Percentiles rank a stretch among this genome's conserved stretches.
Evolutionary conservation across 352 stramenopile genomes (phyloP).

Genomic region (Salisapilia sapeloensis): DNA sequence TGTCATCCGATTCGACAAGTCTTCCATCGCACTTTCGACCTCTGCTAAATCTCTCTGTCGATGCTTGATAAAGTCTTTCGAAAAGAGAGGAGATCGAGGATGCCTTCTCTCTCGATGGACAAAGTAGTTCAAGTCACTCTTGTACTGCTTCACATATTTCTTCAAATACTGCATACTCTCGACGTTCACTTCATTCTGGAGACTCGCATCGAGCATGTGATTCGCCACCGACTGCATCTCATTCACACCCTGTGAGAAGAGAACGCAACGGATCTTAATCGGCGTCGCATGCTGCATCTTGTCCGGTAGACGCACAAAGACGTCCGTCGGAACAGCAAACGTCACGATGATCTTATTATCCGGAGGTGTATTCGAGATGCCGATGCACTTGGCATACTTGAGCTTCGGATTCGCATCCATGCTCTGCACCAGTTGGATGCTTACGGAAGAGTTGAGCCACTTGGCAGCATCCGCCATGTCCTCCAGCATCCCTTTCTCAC

Average conservation of each 20-base stretch:
- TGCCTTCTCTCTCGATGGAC: no score
- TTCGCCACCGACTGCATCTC: slow-evolving; percentile 89
- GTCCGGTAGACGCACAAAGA: slow-evolving; percentile 39
- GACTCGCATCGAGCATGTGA: slow-evolving; percentile 55
- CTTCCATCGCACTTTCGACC: slow-evolving; percentile 36
- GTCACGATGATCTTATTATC: slow-evolving; percentile 43
- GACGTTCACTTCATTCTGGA: slow-evolving; percentile 77
- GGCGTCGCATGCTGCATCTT: slow-evolving; percentile 41
- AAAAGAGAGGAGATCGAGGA: no score
- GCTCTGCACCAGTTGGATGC: slow-evolving; percentile 56
- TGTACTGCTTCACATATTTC: slow-evolving; percentile 64
- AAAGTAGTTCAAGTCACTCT: slow-evolving; percentile 28
- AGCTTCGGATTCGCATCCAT: slow-evolving; percentile 24
- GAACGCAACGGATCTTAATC: slow-evolving; percentile 57
- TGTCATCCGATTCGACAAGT: slow-evolving; percentile 38
- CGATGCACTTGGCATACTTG: slow-evolving; percentile 60
- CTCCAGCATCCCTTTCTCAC: slow-evolving; percentile 93
- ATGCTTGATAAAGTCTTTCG: slow-evolving; percentile 5
- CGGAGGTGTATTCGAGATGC: slow-evolving; percentile 29
- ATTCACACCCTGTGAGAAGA: slow-evolving; percentile 88
- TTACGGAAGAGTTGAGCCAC: slow-evolving; percentile 68
- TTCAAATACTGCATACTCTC: slow-evolving; percentile 52
- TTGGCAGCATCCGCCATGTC: slow-evolving; percentile 78
- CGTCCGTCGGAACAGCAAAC: slow-evolving; percentile 38
- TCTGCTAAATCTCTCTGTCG: slow-evolving; percentile 19